Evolutionary conservation across 192 early-diverging fungal species (phyloP).

Genomic region (Coemansia sp.): DNA sequence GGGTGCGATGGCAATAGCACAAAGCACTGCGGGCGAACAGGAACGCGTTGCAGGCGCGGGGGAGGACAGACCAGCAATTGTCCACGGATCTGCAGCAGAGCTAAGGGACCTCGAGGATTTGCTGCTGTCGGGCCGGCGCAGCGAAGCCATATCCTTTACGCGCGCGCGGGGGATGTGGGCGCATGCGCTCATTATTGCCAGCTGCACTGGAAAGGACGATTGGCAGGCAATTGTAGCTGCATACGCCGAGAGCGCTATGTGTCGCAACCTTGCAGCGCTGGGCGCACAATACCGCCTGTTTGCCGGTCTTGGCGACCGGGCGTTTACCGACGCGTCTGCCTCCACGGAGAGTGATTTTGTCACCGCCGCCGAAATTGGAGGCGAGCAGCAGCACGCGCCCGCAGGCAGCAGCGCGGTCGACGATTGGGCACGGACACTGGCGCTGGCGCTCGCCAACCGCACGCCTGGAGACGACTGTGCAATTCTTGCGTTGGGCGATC

Average conservation of each 20-base stretch:
- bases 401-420: conserved; percentile 14
- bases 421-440: conserved; percentile 74
- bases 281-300: conserved; percentile 69
- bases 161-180: conserved; percentile 68
- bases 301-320: conserved; percentile 57
- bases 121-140: conserved; percentile 46
- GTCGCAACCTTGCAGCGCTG: conserved; percentile 46
- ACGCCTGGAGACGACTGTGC: conserved; percentile 68
- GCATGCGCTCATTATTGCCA: conserved; percentile 88
- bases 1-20: too few species aligned
- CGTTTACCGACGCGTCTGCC: conserved; percentile 22
- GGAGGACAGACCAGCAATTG: too few species aligned
- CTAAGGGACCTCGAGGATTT: conserved; percentile 29
- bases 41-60: too few species aligned
- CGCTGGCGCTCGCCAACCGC: conserved; percentile 82
- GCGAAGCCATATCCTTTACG: conserved; percentile 46
- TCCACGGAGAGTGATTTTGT: conserved; percentile 15
- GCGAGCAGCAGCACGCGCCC: not conserved
- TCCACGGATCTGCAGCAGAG: conserved; percentile 18
- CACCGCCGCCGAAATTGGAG: conserved; percentile 26
- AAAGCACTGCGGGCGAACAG: not conserved
- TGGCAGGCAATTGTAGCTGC: conserved; percentile 78
- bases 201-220: conserved; percentile 76
- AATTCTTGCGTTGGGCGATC: conserved; percentile 78
- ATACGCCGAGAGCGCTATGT: conserved; percentile 61